These are phyloP conservation scores for Zymoseptoria brevis DNA, from an alignment of 2,329 filamentous ascomycete species.

Conservation along the genomic window DNA sequence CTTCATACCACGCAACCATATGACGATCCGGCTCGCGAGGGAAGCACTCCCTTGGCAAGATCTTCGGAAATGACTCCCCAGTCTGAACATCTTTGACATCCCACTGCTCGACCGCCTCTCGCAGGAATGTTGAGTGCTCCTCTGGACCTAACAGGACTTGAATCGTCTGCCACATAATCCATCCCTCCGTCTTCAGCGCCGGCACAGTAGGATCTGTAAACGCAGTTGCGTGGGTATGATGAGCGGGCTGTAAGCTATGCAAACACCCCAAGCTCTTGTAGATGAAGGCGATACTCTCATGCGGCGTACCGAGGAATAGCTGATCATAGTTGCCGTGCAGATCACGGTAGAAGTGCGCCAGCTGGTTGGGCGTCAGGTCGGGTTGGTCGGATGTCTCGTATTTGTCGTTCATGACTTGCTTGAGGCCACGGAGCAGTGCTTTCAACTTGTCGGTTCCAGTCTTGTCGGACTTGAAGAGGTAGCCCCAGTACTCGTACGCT, in stretches of 20 bases:
- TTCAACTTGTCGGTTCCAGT: conserved; percentile 42
- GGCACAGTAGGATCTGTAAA: conserved; percentile 72
- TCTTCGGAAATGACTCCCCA: conserved; percentile 49
- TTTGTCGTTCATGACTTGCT: conserved; percentile 32
- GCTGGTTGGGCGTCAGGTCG: conserved; percentile 42
- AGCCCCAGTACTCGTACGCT: conserved; percentile 44
- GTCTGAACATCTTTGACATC: conserved; percentile 64
- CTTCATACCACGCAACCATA: conserved; percentile 81
- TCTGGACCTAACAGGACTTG: conserved; percentile 81
- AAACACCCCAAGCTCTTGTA: conserved; percentile 88
- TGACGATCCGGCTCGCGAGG: conserved; percentile 65
- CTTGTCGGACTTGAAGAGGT: conserved; percentile 45
- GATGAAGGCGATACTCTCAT: conserved; percentile 75
- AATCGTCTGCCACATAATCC: conserved; percentile 88
- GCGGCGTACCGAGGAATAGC: conserved; percentile 69
- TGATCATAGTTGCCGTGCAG: conserved; percentile 42
- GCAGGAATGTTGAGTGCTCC: conserved; percentile 77
- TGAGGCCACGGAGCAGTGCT: conserved; percentile 39
- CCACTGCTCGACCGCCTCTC: conserved; percentile 71
- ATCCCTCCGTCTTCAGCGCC: conserved; percentile 73
- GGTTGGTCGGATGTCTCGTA: conserved; percentile 27
- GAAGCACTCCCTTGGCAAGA: conserved; percentile 59
- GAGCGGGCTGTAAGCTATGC: conserved; percentile 67
- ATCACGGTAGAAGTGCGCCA: conserved; percentile 43
- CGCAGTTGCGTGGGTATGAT: conserved; percentile 38